Percentiles rank a stretch among this genome's conserved stretches.
Conservation (phyloP, 2,329 filamentous ascomycete genomes). For the Phaeosphaeriaceae sp. region DNA sequence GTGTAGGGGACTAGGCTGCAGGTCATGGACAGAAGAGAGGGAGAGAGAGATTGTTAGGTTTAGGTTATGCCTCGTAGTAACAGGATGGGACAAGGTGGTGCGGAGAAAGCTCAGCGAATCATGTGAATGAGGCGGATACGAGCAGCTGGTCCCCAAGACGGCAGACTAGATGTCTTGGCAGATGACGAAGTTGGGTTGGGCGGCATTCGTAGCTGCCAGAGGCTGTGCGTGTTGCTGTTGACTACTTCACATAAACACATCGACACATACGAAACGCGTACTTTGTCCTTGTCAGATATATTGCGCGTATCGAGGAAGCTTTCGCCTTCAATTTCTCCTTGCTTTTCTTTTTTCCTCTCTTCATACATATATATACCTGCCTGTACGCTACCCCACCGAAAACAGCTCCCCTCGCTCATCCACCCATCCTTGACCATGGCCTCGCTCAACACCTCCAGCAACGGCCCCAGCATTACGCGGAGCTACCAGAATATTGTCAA, state of each 20-base stretch:
- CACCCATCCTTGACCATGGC: slow-evolving; percentile 69
- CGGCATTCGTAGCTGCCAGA: slow-evolving; percentile 6
- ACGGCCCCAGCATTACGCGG: slow-evolving; percentile 60
- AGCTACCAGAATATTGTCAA: slow-evolving; percentile 72
- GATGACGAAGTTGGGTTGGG: slow-evolving; percentile 6
- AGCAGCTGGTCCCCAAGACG: too few species aligned
- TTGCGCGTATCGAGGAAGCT: slow-evolving; percentile 1
- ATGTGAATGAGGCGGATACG: slow-evolving; percentile 5
- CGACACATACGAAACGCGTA: slow-evolving; percentile 17
- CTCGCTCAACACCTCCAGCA: slow-evolving; percentile 62
- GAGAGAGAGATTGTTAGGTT: neutral
- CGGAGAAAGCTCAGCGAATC: slow-evolving; percentile 5
- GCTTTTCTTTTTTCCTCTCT: slow-evolving; percentile 2
- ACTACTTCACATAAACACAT: slow-evolving; percentile 15
- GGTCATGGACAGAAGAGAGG: neutral
- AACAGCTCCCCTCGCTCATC: slow-evolving; percentile 8
- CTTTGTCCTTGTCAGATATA: slow-evolving; percentile 9
- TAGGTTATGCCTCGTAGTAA: neutral
- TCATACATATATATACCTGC: neutral
- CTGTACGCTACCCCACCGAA: slow-evolving; percentile 1
- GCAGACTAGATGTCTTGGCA: slow-evolving; percentile 1
- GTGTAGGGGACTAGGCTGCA: neutral
- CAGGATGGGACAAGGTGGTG: slow-evolving; percentile 1
- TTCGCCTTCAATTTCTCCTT: slow-evolving; percentile 2
- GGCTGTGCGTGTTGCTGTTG: slow-evolving; percentile 10